Base-by-base conservation (phyloP, 2,329 filamentous ascomycete genomes). In the Aspergillus piperis region DNA sequence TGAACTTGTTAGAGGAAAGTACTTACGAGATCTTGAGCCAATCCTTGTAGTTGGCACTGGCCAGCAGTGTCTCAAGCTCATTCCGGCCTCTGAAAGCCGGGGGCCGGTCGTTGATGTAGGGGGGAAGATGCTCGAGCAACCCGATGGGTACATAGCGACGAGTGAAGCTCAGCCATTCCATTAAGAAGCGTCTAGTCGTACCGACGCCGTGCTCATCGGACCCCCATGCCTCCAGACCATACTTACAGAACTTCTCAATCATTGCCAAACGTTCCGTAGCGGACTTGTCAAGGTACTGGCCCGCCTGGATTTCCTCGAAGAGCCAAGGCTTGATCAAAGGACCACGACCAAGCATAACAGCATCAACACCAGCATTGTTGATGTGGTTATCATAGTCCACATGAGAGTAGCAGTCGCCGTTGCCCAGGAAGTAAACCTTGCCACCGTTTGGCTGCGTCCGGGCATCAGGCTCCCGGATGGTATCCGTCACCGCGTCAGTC, bases 321-420 rank as follows among this genome's bases (percentile, higher is more conserved):
- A 99, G 83, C 95, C 95, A 99, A 0, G 95, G 95, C 80, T 99
- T 99, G 79, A 98, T 91, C 60, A 99, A 84, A 8, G 95, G 95
- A 59, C 95, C 95, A 62, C 95, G 90, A n/a, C 89, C 95, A 62
- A 98, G 87, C 95, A 99, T 98, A 73, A 96, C 90, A n/a, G 88
- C 88, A 79, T 98, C 94, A 49, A 98, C 92, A 50, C 86, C 86
- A 38, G 91, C 85, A 61, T 94, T 85, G 51, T 89, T 83, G 41
- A 98, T 82, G 70, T 95, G 88, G 59, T 88, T 81, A 64, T 87
- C 87, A 80, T 98, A 98, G 73, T 98, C 92, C 32, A 88, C 80
- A 75, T 98, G 92, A 4, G 92, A 97, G 80, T 91, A 97, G 77
- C 93, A 95, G 78, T 99, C 95, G 51, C 95, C 95, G 75, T 99